Conservation (phyloP, 306 rosid species). For the barrel medic (Medicago truncatula) region DNA sequence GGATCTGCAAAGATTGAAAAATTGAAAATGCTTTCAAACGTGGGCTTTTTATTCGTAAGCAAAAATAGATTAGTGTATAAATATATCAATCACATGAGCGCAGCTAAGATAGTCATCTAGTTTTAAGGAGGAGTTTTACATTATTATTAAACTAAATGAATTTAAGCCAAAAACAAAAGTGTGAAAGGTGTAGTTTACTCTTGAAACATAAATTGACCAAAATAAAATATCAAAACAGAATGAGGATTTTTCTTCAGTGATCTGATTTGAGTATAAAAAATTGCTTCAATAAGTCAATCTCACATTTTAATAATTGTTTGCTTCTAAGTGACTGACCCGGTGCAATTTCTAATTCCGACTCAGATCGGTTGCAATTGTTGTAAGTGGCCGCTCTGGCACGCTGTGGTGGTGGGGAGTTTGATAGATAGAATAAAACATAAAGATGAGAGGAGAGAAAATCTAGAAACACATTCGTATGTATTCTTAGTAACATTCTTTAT, state of each 20-base stretch:
- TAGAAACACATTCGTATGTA: too few relatives aligned
- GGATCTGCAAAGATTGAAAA: slow-evolving; percentile 8
- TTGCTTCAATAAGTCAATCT: slow-evolving; percentile 20
- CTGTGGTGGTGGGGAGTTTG: too few relatives aligned
- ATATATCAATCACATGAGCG: background rate
- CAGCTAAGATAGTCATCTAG: slow-evolving; percentile 6
- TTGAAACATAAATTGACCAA: slow-evolving; percentile 16
- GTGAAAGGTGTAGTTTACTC: slow-evolving; percentile 8
- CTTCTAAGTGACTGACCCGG: background rate
- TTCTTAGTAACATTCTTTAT: too few relatives aligned
- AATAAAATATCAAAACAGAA: background rate
- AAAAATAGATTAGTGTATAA: background rate
- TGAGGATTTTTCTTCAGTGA: background rate
- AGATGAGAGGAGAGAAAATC: too few relatives aligned
- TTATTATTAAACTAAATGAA: slow-evolving; percentile 14
- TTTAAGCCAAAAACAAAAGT: slow-evolving; percentile 14
- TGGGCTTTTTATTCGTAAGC: slow-evolving; percentile 11
- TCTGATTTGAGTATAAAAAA: slow-evolving; percentile 1
- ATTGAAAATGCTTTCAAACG: slow-evolving; percentile 28
- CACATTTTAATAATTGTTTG: background rate
- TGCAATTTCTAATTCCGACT: too few relatives aligned
- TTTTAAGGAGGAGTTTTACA: background rate
- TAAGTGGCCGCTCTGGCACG: too few relatives aligned
- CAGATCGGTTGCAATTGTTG: too few relatives aligned
- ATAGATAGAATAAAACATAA: too few relatives aligned